phyloP scores from a whole-genome alignment of 1,284 basidiomycete species.

The Hymenochaete sp. region DNA sequence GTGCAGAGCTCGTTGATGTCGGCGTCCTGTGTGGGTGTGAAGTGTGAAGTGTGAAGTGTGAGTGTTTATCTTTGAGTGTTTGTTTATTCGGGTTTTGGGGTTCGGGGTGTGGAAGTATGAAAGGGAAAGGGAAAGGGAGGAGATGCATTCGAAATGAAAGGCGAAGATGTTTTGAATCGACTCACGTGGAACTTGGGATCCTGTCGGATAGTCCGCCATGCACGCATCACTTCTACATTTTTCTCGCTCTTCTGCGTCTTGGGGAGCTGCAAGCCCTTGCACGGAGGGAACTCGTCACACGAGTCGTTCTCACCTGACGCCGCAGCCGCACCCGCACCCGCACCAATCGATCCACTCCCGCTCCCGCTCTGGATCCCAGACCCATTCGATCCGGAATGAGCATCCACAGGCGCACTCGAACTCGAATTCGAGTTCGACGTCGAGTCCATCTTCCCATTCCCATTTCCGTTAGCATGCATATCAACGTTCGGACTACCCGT shows the following conservation, averaged over 20 bases:
- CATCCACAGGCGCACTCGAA: no score
- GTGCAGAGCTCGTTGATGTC: slow-evolving; percentile 69
- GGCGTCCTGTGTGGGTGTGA: slow-evolving; percentile 39
- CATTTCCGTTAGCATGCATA: no score
- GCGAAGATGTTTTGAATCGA: neutral
- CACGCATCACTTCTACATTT: slow-evolving; percentile 66
- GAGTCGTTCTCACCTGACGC: slow-evolving; percentile 24
- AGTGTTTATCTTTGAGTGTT: no score
- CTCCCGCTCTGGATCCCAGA: no score
- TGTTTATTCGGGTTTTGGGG: neutral
- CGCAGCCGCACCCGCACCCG: slow-evolving; percentile 17
- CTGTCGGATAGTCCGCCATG: slow-evolving; percentile 65
- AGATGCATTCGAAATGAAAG: neutral
- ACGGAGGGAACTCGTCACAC: slow-evolving; percentile 43
- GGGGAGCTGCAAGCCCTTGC: slow-evolving; percentile 55
- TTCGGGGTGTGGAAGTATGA: neutral
- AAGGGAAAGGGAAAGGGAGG: neutral
- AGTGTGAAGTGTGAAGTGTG: no score
- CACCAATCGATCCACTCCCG: neutral
- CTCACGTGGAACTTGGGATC: slow-evolving; percentile 65
- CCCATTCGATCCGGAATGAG: no score
- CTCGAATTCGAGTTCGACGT: no score
- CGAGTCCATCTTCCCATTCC: no score
- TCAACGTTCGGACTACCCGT: slow-evolving; percentile 26
- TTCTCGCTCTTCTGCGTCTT: slow-evolving; percentile 58